Percentiles rank a stretch among this genome's conserved stretches.
These are phyloP conservation scores for Cylindrodendrum hubeiense DNA, from an alignment of 2,329 filamentous ascomycete species.

Conservation along the genomic window DNA sequence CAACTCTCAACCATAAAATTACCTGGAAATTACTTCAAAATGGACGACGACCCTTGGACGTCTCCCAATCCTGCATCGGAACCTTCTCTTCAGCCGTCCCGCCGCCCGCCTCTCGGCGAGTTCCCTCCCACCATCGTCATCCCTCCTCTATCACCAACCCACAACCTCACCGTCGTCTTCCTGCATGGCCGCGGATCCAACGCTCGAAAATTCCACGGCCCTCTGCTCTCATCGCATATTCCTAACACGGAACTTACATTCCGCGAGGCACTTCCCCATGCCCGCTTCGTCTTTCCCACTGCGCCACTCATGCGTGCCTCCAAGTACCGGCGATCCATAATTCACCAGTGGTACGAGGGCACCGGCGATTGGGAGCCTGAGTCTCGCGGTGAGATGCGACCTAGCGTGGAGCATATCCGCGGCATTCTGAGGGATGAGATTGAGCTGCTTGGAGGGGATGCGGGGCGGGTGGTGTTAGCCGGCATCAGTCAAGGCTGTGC, in stretches of 20 bases:
- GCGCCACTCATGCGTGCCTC: slow-evolving; percentile 53
- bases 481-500: slow-evolving; percentile 69
- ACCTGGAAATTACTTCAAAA: background rate
- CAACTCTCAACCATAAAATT: background rate
- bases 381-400: slow-evolving; percentile 51
- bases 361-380: slow-evolving; percentile 51
- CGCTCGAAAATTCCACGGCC: slow-evolving; percentile 53
- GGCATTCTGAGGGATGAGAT: slow-evolving; percentile 52
- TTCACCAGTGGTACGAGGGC: slow-evolving; percentile 53
- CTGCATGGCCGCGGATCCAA: slow-evolving; percentile 63
- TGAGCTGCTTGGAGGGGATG: slow-evolving; percentile 47
- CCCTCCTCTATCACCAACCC: slow-evolving; percentile 44
- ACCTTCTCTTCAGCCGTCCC: no score
- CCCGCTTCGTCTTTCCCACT: slow-evolving; percentile 64
- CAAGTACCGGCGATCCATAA: slow-evolving; percentile 48
- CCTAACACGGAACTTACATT: slow-evolving; percentile 36
- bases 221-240: slow-evolving; percentile 50
- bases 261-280: slow-evolving; percentile 52
- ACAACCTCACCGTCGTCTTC: slow-evolving; percentile 60
- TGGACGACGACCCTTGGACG: background rate
- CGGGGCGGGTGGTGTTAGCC: slow-evolving; percentile 57
- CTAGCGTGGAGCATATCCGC: slow-evolving; percentile 57
- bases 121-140: slow-evolving; percentile 40
- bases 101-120: slow-evolving; percentile 30
- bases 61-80: background rate